Percentiles rank a stretch among this genome's conserved stretches.
Conservation (phyloP, 2,329 filamentous ascomycete species). For the Chaetoscypha palmicola region DNA sequence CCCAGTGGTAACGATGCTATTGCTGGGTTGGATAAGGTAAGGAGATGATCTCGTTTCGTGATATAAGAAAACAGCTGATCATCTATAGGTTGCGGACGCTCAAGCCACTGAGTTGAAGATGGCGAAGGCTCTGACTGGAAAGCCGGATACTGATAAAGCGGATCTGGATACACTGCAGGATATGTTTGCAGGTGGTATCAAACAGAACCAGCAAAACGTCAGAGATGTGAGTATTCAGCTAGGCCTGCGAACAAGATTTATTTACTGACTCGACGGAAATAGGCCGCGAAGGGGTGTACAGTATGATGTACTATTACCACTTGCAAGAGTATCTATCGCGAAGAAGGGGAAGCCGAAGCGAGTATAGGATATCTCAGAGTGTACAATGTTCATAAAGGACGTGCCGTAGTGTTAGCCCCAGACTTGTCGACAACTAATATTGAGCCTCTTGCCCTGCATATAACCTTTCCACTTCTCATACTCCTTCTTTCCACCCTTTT, state of each 20-base stretch:
- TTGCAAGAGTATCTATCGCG: too few relatives aligned
- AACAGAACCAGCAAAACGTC: conserved; percentile 18
- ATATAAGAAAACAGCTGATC: not conserved
- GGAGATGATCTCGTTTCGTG: not conserved
- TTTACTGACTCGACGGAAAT: not conserved
- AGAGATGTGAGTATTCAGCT: conserved; percentile 15
- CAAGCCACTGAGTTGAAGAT: conserved; percentile 13
- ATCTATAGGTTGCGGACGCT: conserved; percentile 11
- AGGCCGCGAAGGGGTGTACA: not conserved
- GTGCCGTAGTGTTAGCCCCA: too few relatives aligned
- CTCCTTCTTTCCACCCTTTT: conserved; percentile 32
- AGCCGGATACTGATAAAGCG: conserved; percentile 7
- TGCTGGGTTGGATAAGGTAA: conserved; percentile 12
- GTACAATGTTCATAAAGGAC: too few relatives aligned
- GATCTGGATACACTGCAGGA: conserved; percentile 7
- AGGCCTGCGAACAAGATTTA: not conserved
- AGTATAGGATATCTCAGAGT: too few relatives aligned
- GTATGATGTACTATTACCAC: too few relatives aligned
- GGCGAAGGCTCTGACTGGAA: conserved; percentile 12
- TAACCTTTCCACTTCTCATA: conserved; percentile 69
- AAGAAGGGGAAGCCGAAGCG: too few relatives aligned
- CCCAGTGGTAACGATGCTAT: conserved; percentile 11
- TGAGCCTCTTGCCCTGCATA: conserved; percentile 82
- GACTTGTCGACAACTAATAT: conserved; percentile 94
- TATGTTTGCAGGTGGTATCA: conserved; percentile 14